phyloP scores from a whole-genome alignment of 768 basidiomycete genomes.

The Panaeolus cyanescens region DNA sequence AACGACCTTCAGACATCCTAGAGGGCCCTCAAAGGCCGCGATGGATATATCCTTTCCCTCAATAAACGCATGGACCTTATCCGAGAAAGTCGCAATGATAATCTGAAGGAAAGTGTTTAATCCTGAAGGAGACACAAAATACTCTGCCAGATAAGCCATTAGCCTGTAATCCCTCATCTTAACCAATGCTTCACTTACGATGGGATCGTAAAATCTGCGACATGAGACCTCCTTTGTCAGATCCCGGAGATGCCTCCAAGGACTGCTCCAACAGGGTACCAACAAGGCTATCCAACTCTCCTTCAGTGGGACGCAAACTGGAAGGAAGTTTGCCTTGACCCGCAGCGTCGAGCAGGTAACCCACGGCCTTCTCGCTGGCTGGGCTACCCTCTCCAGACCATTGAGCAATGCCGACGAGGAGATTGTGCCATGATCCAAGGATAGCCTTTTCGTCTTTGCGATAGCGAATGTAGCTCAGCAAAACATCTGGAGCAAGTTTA shows the following conservation, averaged over 20 bases:
- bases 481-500: constrained; percentile 42
- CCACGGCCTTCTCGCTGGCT: constrained; percentile 28
- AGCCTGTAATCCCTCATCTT: background rate
- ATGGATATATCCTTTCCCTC: constrained; percentile 24
- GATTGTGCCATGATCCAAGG: constrained; percentile 44
- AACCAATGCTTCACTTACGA: constrained; percentile 33
- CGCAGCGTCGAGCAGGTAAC: constrained; percentile 42
- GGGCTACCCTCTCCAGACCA: constrained; percentile 24
- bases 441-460: constrained; percentile 35
- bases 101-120: constrained; percentile 31
- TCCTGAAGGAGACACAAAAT: constrained; percentile 36
- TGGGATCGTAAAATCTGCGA: constrained; percentile 39
- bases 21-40: constrained; percentile 23
- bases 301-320: constrained; percentile 43
- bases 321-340: constrained; percentile 39
- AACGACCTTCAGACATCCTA: constrained; percentile 35
- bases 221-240: constrained; percentile 32
- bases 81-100: constrained; percentile 35
- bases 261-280: constrained; percentile 39
- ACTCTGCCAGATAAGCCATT: constrained; percentile 20
- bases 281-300: constrained; percentile 48
- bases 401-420: constrained; percentile 45
- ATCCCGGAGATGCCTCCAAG: constrained; percentile 24
- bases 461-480: constrained; percentile 54
- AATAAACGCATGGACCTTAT: constrained; percentile 34